Base-by-base conservation (phyloP, 2,329 filamentous ascomycete genomes). In the Dissoconium aciculare region DNA sequence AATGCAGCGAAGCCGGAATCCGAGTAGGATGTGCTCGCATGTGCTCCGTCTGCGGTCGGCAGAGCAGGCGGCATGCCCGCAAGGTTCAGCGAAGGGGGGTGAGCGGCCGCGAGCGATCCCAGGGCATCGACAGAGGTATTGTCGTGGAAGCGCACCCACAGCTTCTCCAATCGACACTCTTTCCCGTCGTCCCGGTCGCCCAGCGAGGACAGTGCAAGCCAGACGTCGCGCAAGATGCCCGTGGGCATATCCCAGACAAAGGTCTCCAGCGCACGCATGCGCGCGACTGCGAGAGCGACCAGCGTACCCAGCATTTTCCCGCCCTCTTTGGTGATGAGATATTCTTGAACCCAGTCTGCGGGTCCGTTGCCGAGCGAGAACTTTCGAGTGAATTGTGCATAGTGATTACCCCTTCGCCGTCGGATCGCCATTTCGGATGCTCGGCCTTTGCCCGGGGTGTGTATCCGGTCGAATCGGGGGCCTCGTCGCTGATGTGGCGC, bases 181-280 rank as follows among this genome's bases (percentile, higher is more conserved):
- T 71, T 62, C 14, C 69, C 64, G 23, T 71, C 63, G 23, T 63
- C 57, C 13, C 69, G 63, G 43, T 78, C 67, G 23, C 71, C 73
- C 9, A 84, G 60, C 4, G 77, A 82, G 1, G 75, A 72, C 27
- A 91, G 63, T 13, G 80, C 75, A 49, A 83, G 69, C 69, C 83
- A 89, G 15, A 87, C 77, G 50, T 87, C 79, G 31, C 80, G 69
- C 31, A 84, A 58, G 11, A 89, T 77, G 1, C 81, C 82, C 0
- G 81, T 89, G 1, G 81, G 81, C 81, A 89, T 87, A 47, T 91
- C 81, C 81, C 81, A 89, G 3, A 81, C 65, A 47, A 89, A 89
- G 0, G 73, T 74, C 54, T 89, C 81, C 23, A 91, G 63, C 46
- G 81, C 82, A 30, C 72, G 62, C 81, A 89, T 89, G 39, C 78